Percentiles rank a stretch among this genome's conserved stretches.
phyloP scores from a whole-genome alignment of 768 basidiomycete genomes.

The Pleurotus salmoneostramineus region DNA sequence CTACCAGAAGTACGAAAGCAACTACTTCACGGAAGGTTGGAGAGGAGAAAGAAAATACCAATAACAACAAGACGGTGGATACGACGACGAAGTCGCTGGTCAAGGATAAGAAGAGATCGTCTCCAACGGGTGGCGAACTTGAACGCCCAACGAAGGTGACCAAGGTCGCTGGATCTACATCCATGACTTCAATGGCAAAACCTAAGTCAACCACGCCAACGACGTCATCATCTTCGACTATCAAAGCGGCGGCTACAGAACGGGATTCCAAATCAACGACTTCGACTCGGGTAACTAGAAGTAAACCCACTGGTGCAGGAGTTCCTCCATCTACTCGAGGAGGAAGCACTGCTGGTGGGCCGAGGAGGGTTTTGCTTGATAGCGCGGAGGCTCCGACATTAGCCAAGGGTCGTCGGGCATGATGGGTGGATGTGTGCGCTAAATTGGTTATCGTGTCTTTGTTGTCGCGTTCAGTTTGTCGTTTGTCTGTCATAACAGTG shows the following conservation, averaged over 20 bases:
- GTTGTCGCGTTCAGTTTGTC: no score
- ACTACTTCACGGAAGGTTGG: slow-evolving; percentile 23
- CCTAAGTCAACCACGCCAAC: slow-evolving; percentile 8
- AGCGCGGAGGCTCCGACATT: slow-evolving; percentile 58
- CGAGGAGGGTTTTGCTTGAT: slow-evolving; percentile 61
- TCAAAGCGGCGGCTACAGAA: neutral
- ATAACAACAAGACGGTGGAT: slow-evolving; percentile 8
- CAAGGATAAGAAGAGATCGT: slow-evolving; percentile 16
- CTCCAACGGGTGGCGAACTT: slow-evolving; percentile 11
- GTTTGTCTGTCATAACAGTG: no score
- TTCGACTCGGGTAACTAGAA: neutral
- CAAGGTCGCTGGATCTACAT: slow-evolving; percentile 16
- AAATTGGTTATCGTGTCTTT: no score
- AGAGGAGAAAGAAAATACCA: slow-evolving; percentile 29
- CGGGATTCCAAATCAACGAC: neutral
- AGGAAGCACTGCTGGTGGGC: slow-evolving; percentile 33
- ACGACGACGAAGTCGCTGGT: slow-evolving; percentile 5
- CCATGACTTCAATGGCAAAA: neutral
- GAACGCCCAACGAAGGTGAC: slow-evolving; percentile 14
- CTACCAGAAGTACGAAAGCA: slow-evolving; percentile 28
- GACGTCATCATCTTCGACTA: slow-evolving; percentile 15
- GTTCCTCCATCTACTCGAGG: neutral
- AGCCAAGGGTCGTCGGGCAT: slow-evolving; percentile 48
- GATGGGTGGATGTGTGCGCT: slow-evolving; percentile 11
- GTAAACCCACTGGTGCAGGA: neutral